A percentile compares a stretch with the other conserved stretches of the same genome.
Evolutionary conservation across 805 yeast species (phyloP).

Genomic region (Lachancea thermotolerans): DNA sequence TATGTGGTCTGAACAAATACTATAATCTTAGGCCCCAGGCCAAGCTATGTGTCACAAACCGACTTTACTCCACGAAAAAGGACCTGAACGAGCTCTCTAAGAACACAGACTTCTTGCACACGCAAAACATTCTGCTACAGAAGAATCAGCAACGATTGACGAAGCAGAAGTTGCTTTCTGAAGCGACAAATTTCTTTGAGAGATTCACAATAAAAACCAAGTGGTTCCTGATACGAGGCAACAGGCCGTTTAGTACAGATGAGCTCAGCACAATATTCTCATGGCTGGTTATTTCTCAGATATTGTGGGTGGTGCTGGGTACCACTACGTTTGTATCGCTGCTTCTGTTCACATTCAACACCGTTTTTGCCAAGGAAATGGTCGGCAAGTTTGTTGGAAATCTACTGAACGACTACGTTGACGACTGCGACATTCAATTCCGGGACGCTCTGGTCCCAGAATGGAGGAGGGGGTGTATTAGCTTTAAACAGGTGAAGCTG

Average conservation of each 20-base stretch:
- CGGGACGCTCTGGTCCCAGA: slow-evolving; percentile 89
- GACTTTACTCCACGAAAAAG: background rate
- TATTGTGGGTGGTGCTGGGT: slow-evolving; percentile 68
- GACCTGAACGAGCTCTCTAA: slow-evolving; percentile 16
- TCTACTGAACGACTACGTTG: slow-evolving; percentile 59
- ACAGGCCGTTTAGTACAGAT: slow-evolving; percentile 82
- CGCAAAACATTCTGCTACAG: slow-evolving; percentile 17
- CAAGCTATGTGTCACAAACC: background rate
- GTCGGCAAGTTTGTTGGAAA: slow-evolving; percentile 80
- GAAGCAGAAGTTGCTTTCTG: slow-evolving; percentile 35
- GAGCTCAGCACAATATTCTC: slow-evolving; percentile 83
- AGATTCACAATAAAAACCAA: slow-evolving; percentile 50
- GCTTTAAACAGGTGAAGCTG: slow-evolving; percentile 65
- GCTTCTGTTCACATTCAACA: slow-evolving; percentile 63
- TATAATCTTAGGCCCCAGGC: too few species aligned
- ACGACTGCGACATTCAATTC: slow-evolving; percentile 73
- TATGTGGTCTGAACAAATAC: too few species aligned
- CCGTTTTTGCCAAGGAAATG: slow-evolving; percentile 81
- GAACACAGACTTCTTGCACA: slow-evolving; percentile 20
- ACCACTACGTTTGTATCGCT: slow-evolving; percentile 89
- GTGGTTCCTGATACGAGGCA: slow-evolving; percentile 70
- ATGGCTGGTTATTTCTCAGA: slow-evolving; percentile 85
- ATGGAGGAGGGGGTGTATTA: slow-evolving; percentile 81
- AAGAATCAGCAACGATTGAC: slow-evolving; percentile 21
- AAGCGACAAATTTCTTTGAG: slow-evolving; percentile 38